Percentiles rank a stretch among this genome's conserved stretches.
These are phyloP conservation scores for Forsythia suspensa DNA, from an alignment of 257 asterid species.

Conservation along the genomic window DNA sequence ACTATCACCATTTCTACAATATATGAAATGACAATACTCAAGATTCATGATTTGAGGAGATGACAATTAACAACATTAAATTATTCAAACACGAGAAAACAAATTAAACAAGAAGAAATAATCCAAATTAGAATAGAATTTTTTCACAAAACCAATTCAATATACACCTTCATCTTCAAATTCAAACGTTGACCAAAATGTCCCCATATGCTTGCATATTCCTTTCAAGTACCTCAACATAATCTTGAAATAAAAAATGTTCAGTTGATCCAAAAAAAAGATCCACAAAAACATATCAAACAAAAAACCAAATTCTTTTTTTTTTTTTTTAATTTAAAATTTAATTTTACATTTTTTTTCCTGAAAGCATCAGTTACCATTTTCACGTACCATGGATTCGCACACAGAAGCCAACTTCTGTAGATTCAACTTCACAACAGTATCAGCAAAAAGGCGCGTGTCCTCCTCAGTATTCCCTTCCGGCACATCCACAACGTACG, in stretches of 20 bases:
- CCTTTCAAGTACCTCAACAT: background rate
- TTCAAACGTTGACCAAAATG: background rate
- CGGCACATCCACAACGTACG: conserved; percentile 85
- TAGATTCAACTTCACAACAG: conserved; percentile 74
- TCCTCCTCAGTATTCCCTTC: conserved; percentile 93
- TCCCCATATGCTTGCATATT: background rate
- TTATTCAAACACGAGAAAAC: background rate
- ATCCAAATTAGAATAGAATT: background rate
- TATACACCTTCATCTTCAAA: background rate
- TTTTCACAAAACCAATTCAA: background rate
- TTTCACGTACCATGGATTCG: conserved; percentile 33
- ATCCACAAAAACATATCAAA: background rate
- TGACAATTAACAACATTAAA: background rate
- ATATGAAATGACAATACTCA: background rate
- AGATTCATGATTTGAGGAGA: background rate
- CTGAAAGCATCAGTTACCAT: background rate
- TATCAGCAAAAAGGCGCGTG: conserved; percentile 82
- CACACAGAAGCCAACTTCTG: conserved; percentile 75
- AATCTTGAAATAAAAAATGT: background rate
- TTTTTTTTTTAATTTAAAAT: background rate
- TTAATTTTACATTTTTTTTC: background rate
- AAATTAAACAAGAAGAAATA: background rate
- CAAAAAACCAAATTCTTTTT: background rate
- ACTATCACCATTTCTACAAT: too few species aligned
- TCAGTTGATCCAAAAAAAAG: background rate